These are phyloP conservation scores for Fusarium miscanthi DNA, from an alignment of 2,329 filamentous ascomycete genomes.

Conservation along the genomic window DNA sequence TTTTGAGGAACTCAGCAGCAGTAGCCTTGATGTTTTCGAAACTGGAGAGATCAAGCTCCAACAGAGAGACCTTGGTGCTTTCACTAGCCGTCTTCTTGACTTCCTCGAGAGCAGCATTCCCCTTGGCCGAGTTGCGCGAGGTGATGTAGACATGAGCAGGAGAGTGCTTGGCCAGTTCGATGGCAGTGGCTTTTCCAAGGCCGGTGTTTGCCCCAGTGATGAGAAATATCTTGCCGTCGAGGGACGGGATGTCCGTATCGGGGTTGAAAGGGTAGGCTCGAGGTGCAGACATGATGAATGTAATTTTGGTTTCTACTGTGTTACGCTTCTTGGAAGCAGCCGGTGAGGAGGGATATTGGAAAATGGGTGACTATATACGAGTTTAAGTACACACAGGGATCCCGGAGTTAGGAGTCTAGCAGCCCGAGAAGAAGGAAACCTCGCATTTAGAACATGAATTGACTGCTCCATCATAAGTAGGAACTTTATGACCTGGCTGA, in stretches of 20 bases:
- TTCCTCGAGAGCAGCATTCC: rapidly evolving
- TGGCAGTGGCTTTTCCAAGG: not conserved
- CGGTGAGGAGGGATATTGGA: rapidly evolving
- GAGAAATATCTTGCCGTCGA: not conserved
- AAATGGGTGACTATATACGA: no score
- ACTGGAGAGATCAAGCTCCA: not conserved
- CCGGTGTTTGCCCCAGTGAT: slow-evolving; percentile 5
- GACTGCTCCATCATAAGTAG: rapidly evolving
- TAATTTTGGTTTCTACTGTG: no score
- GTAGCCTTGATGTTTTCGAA: not conserved
- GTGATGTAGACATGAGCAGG: slow-evolving; percentile 6
- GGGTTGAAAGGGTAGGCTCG: not conserved
- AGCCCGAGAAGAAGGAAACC: no score
- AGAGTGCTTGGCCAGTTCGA: not conserved
- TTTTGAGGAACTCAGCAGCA: not conserved
- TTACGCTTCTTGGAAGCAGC: no score
- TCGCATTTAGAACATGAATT: no score
- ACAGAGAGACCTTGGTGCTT: rapidly evolving
- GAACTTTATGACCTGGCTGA: rapidly evolving
- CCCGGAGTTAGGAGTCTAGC: no score
- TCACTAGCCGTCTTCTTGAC: rapidly evolving
- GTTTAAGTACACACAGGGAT: no score
- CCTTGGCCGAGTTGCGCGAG: not conserved
- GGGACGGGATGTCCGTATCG: not conserved
- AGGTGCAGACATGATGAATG: not conserved